phyloP scores from a whole-genome alignment of 345 rosid species.

The Dimocarpus longan region DNA sequence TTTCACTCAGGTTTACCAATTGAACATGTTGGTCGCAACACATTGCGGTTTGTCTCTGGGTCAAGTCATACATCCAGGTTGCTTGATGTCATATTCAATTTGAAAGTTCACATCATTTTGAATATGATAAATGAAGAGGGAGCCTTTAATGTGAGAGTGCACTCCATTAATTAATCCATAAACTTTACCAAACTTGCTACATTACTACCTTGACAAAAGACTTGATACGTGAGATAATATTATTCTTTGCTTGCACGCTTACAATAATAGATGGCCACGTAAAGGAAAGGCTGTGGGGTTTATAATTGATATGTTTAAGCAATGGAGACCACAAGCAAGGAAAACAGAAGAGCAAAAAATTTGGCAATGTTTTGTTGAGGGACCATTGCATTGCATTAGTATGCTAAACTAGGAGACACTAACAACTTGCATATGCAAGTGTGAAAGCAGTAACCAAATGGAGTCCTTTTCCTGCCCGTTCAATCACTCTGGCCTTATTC shows the following conservation, averaged over 20 bases:
- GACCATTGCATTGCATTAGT: constrained; percentile 9
- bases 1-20: not conserved
- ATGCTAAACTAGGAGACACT: constrained; percentile 25
- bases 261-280: not conserved
- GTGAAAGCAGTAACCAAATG: constrained; percentile 6
- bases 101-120: not conserved
- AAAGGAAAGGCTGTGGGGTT: constrained; percentile 10
- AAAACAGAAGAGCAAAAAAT: not conserved
- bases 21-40: not conserved
- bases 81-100: not conserved
- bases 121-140: not conserved
- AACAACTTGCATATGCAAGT: constrained; percentile 7
- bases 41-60: not conserved
- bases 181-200: not conserved
- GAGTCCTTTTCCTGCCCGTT: not conserved
- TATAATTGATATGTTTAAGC: constrained; percentile 24
- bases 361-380: not conserved
- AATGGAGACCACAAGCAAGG: constrained; percentile 36
- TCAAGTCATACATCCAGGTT: not conserved
- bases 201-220: not conserved
- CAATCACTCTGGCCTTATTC: not conserved
- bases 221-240: not conserved
- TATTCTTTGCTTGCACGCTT: not conserved
- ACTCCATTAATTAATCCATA: not conserved
- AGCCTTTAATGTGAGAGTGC: not conserved